Evolutionary conservation across 164 flowering plant species (phyloP).

Genomic region (Macadamia integrifolia): DNA sequence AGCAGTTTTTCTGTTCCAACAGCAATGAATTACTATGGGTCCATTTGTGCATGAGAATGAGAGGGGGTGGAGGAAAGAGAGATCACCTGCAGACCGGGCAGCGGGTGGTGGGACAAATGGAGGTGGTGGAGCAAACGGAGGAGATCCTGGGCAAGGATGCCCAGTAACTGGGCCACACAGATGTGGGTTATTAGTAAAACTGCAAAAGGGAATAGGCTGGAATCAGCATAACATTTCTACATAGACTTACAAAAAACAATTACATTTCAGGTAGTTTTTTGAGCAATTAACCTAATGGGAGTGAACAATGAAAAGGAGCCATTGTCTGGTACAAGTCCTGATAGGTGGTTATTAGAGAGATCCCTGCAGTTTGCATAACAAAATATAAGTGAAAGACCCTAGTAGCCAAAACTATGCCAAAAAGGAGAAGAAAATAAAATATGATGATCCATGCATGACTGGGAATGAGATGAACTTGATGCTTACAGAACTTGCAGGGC

Average conservation of each 20-base stretch:
- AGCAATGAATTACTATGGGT: no score
- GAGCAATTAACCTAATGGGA: slow-evolving; percentile 46
- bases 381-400: not conserved
- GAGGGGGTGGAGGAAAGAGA: not conserved
- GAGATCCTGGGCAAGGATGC: slow-evolving; percentile 73
- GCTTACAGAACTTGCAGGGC: slow-evolving; percentile 71
- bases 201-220: slow-evolving; percentile 26
- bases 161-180: slow-evolving; percentile 49
- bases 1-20: no score
- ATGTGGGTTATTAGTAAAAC: slow-evolving; percentile 66
- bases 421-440: not conserved
- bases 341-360: slow-evolving; percentile 49
- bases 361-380: slow-evolving; percentile 37
- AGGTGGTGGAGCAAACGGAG: slow-evolving; percentile 98
- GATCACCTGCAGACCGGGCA: slow-evolving; percentile 49
- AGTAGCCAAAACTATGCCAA: not conserved
- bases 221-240: slow-evolving; percentile 1
- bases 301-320: slow-evolving; percentile 68
- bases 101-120: slow-evolving; percentile 79
- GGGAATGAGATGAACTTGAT: not conserved
- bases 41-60: not conserved
- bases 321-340: slow-evolving; percentile 53
- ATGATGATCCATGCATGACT: not conserved
- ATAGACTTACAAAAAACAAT: not conserved
- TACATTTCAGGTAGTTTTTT: not conserved